Percentiles rank a stretch among this genome's conserved stretches.
Conservation (phyloP, 164 flowering plant species). For the Nymphaea thermarum region DNA sequence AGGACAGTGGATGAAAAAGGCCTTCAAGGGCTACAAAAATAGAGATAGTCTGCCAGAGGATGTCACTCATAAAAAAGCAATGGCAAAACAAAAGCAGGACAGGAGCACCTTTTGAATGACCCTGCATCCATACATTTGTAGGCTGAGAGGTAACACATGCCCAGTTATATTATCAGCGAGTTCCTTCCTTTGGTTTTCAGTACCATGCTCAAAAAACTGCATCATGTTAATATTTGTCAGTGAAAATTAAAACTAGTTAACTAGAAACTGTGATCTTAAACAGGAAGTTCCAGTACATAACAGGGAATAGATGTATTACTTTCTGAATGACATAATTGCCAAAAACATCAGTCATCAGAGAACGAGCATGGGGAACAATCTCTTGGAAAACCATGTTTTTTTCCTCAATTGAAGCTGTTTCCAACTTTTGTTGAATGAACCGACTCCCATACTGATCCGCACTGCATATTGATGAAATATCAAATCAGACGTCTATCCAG, state of each 20-base stretch:
- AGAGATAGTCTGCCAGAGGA: not conserved
- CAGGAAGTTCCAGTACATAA: not conserved
- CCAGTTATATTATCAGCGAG: conserved; percentile 64
- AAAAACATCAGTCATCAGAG: conserved; percentile 37
- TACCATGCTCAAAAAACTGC: conserved; percentile 92
- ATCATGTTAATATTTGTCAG: not conserved
- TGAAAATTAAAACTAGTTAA: no score
- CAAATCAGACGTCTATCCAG: not conserved
- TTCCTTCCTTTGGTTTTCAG: conserved; percentile 60
- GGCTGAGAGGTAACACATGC: conserved; percentile 81
- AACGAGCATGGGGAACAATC: conserved; percentile 25
- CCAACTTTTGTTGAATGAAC: conserved; percentile 35
- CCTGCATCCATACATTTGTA: conserved; percentile 96
- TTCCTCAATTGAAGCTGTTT: conserved; percentile 28
- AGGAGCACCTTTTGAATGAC: conserved; percentile 79
- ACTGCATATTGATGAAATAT: conserved; percentile 21
- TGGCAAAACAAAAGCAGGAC: conserved; percentile 5
- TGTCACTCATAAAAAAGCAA: not conserved
- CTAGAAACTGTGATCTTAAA: not conserved
- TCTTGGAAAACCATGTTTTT: conserved; percentile 24
- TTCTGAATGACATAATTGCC: conserved; percentile 80
- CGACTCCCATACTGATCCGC: conserved; percentile 90
- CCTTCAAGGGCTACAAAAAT: not conserved
- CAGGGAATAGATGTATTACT: conserved; percentile 20
- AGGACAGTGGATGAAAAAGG: not conserved